These are phyloP conservation scores for Aspergillus viridinutans DNA, from an alignment of 2,329 filamentous ascomycete genomes.

Conservation along the genomic window DNA sequence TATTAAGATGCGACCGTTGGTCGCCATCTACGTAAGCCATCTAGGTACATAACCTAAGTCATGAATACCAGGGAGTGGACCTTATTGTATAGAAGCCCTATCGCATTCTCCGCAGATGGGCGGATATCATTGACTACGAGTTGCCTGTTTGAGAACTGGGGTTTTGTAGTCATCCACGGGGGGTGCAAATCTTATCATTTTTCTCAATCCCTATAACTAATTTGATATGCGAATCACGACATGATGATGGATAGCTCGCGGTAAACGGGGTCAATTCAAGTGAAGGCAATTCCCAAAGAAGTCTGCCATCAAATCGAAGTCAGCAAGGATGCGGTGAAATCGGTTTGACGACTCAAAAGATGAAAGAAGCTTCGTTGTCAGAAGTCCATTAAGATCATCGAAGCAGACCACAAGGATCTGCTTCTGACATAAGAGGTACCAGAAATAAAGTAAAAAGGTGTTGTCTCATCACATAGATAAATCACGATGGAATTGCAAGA, in stretches of 20 bases:
- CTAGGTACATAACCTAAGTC: not conserved
- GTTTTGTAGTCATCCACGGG: too few species aligned
- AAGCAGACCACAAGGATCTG: conserved; percentile 41
- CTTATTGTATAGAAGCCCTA: not conserved
- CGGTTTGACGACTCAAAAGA: not conserved
- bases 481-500: conserved; percentile 21
- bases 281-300: not conserved
- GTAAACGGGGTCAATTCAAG: not conserved
- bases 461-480: conserved; percentile 66
- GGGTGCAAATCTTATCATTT: not conserved
- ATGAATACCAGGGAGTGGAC: too few species aligned
- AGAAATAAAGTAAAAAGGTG: conserved; percentile 62
- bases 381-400: conserved; percentile 86
- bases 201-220: not conserved
- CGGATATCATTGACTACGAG: not conserved
- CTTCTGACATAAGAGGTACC: conserved; percentile 97
- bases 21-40: not conserved
- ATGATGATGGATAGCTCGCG: too few species aligned
- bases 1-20: too few species aligned
- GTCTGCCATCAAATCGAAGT: conserved; percentile 3
- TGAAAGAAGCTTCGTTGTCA: conserved; percentile 47
- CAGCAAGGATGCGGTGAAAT: conserved; percentile 6
- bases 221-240: not conserved
- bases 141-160: not conserved
- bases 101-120: not conserved